Evolutionary conservation across 108 stramenopile genomes (phyloP).

Genomic region (Fragilariopsis cylindrus): DNA sequence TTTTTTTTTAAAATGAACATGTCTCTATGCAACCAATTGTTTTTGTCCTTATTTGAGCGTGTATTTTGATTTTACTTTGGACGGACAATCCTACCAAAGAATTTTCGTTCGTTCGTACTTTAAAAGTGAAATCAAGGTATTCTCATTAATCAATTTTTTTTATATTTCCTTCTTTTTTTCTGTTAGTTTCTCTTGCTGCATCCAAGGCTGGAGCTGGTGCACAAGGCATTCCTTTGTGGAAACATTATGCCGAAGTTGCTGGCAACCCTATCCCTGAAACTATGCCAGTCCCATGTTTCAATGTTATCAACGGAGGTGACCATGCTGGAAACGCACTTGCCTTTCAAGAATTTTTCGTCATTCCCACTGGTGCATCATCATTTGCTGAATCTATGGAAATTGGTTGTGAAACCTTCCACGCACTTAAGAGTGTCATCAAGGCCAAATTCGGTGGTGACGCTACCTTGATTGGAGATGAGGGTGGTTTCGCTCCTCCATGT

Average conservation of each 20-base stretch:
- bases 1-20: background rate
- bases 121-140: background rate
- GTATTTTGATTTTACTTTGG: no score
- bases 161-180: conserved; percentile 3
- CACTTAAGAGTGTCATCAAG: conserved; percentile 98
- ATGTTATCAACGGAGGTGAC: conserved; percentile 99
- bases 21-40: no score
- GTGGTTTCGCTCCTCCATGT: conserved; percentile 98
- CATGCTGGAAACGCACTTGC: conserved; percentile 99
- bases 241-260: conserved; percentile 98
- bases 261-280: conserved; percentile 92
- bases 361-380: conserved; percentile 94
- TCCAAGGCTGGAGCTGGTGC: conserved; percentile 97
- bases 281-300: conserved; percentile 99
- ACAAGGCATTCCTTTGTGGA: conserved; percentile 97
- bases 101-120: conserved; percentile 2
- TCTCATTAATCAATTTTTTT: conserved; percentile 6
- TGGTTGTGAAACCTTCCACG: conserved; percentile 99
- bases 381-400: conserved; percentile 98
- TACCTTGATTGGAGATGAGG: conserved; percentile 98
- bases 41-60: no score
- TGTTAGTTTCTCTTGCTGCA: conserved; percentile 91
- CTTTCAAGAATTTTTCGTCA: conserved; percentile 99
- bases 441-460: conserved; percentile 98
- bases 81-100: background rate